Evolutionary conservation across 192 early-diverging fungal species (phyloP).

Genomic region (Pilobolus umbonatus): DNA sequence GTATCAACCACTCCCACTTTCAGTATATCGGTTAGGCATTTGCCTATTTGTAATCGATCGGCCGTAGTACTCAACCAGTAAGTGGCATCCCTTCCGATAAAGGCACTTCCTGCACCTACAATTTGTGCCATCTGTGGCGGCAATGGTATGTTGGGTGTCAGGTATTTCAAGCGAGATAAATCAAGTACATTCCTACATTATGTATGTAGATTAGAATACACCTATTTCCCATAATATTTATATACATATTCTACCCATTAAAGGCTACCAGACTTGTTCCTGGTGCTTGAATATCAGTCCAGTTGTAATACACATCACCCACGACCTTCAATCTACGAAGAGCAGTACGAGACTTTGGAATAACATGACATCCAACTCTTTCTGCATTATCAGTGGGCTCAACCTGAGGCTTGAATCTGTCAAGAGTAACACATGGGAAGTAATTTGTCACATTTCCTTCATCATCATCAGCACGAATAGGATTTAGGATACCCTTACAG

Average conservation of each 20-base stretch:
- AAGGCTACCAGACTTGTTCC: constrained; percentile 61
- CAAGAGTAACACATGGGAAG: constrained; percentile 65
- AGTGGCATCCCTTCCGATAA: constrained; percentile 52
- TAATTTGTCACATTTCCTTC: constrained; percentile 46
- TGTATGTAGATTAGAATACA: not conserved
- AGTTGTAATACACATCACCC: constrained; percentile 62
- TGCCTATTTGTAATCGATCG: constrained; percentile 50
- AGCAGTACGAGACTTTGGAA: constrained; percentile 35
- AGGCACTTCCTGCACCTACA: constrained; percentile 33
- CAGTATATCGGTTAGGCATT: constrained; percentile 76
- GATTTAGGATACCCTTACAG: constrained; percentile 56
- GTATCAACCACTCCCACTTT: constrained; percentile 78
- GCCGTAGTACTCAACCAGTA: constrained; percentile 43
- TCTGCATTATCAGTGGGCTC: constrained; percentile 50
- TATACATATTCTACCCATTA: constrained; percentile 49
- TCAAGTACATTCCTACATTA: constrained; percentile 58
- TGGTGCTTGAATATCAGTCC: constrained; percentile 54
- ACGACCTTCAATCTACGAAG: constrained; percentile 47
- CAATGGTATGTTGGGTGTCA: constrained; percentile 50
- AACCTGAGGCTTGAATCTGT: constrained; percentile 37
- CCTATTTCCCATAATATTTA: not conserved
- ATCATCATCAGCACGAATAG: constrained; percentile 28
- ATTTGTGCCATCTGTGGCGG: constrained; percentile 37
- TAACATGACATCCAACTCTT: constrained; percentile 57
- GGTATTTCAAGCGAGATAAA: constrained; percentile 54